Conservation (phyloP, 345 rosid genomes). For the Hypericum perforatum region DNA sequence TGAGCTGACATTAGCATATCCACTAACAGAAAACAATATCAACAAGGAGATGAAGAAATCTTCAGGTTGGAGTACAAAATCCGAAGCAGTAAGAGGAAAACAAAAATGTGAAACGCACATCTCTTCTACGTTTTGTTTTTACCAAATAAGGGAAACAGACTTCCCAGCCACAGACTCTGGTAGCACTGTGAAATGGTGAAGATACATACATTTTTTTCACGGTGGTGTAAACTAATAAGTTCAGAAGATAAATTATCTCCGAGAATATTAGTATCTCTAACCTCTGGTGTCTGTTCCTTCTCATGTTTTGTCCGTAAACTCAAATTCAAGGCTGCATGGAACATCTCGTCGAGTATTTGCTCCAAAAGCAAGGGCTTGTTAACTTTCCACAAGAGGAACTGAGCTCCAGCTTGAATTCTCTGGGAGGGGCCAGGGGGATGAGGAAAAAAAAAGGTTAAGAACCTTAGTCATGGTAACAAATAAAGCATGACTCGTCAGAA, state of each 20-base stretch:
- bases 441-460: not conserved
- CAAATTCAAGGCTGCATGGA: slow-evolving; percentile 71
- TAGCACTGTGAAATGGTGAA: not conserved
- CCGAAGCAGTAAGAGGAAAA: no score
- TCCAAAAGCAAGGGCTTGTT: slow-evolving; percentile 35
- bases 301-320: slow-evolving; percentile 47
- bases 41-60: no score
- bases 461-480: no score
- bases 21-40: not conserved
- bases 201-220: no score
- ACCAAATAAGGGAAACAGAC: no score
- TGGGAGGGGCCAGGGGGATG: slow-evolving; percentile 25
- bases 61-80: no score
- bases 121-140: no score
- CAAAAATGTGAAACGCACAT: no score
- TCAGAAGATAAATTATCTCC: not conserved
- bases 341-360: slow-evolving; percentile 66
- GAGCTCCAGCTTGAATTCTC: slow-evolving; percentile 43
- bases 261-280: slow-evolving; percentile 16
- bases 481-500: no score
- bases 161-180: no score
- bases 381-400: slow-evolving; percentile 69
- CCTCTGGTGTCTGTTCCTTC: slow-evolving; percentile 57
- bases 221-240: not conserved
- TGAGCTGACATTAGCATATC: not conserved